Percentiles rank a stretch among this genome's conserved stretches.
These are phyloP conservation scores for Fusarium fracticaudum DNA, from an alignment of 2,329 filamentous ascomycete genomes.

Conservation along the genomic window DNA sequence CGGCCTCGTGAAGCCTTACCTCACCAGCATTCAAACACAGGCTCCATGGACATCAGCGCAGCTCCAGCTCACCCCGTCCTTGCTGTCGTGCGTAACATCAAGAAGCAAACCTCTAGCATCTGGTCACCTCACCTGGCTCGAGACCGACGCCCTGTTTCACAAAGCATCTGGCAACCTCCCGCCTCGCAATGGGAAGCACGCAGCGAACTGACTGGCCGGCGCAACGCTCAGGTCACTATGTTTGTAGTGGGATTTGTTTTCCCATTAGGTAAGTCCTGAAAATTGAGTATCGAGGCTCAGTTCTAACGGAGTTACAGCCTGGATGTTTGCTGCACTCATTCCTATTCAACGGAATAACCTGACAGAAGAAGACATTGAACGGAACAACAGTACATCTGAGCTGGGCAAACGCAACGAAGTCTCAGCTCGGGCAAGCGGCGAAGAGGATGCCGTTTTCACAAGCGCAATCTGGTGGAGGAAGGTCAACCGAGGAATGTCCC, in stretches of 20 bases:
- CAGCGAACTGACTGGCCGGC: constrained; percentile 68
- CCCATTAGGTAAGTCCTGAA: constrained; percentile 68
- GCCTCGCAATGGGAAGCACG: constrained; percentile 72
- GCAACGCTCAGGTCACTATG: constrained; percentile 78
- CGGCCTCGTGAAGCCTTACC: constrained; percentile 51
- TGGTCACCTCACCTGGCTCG: constrained; percentile 79
- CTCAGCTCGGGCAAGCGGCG: constrained; percentile 46
- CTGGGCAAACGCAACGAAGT: constrained; percentile 51
- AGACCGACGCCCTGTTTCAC: constrained; percentile 67
- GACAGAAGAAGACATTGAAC: constrained; percentile 61
- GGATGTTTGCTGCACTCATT: constrained; percentile 81
- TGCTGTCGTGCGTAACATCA: constrained; percentile 44
- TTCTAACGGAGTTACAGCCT: constrained; percentile 60
- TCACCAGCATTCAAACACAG: constrained; percentile 27
- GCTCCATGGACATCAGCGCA: constrained; percentile 58
- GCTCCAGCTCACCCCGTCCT: constrained; percentile 44
- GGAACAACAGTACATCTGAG: constrained; percentile 52
- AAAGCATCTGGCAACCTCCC: constrained; percentile 78
- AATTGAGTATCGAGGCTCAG: background rate
- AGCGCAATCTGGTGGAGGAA: constrained; percentile 69
- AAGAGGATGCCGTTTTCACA: constrained; percentile 58
- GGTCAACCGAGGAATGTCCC: constrained; percentile 67
- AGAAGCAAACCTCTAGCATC: constrained; percentile 67
- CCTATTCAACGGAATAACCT: constrained; percentile 72
- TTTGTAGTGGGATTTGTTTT: constrained; percentile 83